Conservation (phyloP, 2,329 filamentous ascomycete genomes). For the Penicillium griseofulvum region DNA sequence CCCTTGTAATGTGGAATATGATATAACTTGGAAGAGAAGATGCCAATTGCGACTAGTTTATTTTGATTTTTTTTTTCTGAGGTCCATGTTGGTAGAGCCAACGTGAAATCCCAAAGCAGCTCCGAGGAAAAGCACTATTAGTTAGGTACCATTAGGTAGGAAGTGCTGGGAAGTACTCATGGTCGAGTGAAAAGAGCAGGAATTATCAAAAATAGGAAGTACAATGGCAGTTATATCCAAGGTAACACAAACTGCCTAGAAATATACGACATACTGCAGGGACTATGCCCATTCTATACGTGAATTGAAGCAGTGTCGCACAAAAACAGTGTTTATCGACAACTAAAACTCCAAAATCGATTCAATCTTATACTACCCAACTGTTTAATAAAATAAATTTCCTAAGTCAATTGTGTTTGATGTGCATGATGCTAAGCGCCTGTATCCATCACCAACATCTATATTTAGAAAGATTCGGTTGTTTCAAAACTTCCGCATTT, state of each 20-base stretch:
- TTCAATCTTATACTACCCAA: background rate
- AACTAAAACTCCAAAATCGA: background rate
- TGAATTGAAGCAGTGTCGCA: background rate
- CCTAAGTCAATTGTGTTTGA: background rate
- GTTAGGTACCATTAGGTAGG: no score
- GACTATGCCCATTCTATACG: background rate
- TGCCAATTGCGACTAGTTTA: no score
- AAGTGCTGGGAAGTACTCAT: background rate
- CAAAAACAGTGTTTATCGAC: background rate
- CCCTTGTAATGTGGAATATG: no score
- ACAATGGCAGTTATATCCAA: background rate
- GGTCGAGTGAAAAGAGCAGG: background rate
- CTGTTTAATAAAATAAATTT: background rate
- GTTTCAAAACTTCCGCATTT: background rate
- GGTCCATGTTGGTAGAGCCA: background rate
- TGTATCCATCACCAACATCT: background rate
- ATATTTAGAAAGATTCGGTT: background rate
- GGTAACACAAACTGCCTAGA: background rate
- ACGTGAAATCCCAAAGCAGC: background rate
- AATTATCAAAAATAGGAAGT: background rate
- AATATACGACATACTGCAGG: background rate
- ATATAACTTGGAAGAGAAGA: background rate
- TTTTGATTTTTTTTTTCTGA: no score
- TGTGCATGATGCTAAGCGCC: background rate
- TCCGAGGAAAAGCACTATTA: background rate